phyloP scores from a whole-genome alignment of 306 rosid species.

The Fragaria iinumae region DNA sequence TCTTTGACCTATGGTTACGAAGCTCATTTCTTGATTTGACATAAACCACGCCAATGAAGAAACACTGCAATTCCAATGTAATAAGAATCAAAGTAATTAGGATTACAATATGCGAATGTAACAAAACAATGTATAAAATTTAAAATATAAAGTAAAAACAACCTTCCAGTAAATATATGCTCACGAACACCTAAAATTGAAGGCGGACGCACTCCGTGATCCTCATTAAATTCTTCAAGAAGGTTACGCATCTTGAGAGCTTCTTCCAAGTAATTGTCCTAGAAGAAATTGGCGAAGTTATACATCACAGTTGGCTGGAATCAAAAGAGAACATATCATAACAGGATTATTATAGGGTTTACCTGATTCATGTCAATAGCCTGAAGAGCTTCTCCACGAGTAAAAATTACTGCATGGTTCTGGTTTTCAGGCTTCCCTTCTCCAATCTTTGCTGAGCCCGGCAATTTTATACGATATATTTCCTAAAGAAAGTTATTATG shows the following conservation, averaged over 20 bases:
- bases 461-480: conserved; percentile 85
- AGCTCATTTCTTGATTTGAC: conserved; percentile 98
- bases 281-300: conserved; percentile 31
- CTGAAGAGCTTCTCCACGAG: conserved; percentile 98
- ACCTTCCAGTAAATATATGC: conserved; percentile 98
- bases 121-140: conserved; percentile 10
- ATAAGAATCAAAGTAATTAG: conserved; percentile 15
- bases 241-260: conserved; percentile 98
- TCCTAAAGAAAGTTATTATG: conserved; percentile 53
- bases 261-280: conserved; percentile 99
- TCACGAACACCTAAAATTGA: conserved; percentile 97
- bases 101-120: conserved; percentile 7
- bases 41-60: conserved; percentile 99
- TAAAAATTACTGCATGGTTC: conserved; percentile 88
- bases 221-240: conserved; percentile 90
- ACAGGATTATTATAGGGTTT: conserved; percentile 22
- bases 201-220: conserved; percentile 94
- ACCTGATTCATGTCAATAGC: conserved; percentile 99
- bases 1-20: conserved; percentile 95
- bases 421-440: conserved; percentile 99
- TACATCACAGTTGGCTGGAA: conserved; percentile 28
- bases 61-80: conserved; percentile 56
- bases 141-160: conserved; percentile 15
- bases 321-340: conserved; percentile 17
- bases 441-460: conserved; percentile 88